Evolutionary conservation across 1,139 yeast species (phyloP).

Genomic region (Geotrichum citri-aurantii): DNA sequence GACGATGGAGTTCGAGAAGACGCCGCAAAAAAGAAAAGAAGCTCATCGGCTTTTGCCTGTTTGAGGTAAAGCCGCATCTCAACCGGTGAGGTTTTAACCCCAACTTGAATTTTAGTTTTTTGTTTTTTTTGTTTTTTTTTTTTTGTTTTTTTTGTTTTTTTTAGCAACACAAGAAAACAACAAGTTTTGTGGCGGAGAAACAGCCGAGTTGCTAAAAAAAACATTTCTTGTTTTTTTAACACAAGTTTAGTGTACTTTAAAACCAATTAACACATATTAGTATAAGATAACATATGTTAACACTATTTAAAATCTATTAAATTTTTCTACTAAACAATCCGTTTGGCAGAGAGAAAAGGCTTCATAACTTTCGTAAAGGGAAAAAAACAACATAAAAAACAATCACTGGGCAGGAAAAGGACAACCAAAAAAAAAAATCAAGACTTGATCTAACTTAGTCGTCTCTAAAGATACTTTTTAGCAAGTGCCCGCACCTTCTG

Average conservation of each 20-base stretch:
- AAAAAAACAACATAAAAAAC: neutral
- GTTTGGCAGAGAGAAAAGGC: neutral
- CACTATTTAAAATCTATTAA: neutral
- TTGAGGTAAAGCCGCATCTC: neutral
- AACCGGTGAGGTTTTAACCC: neutral
- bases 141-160: too few species aligned
- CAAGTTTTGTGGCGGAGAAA: neutral
- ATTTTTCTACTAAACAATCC: neutral
- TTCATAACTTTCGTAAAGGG: neutral
- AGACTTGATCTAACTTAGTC: neutral
- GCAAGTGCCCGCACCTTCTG: conserved; percentile 65
- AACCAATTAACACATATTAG: neutral
- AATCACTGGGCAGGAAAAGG: neutral
- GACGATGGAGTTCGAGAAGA: neutral
- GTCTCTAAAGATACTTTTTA: conserved; percentile 57
- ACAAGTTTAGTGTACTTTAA: neutral
- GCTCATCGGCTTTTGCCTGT: neutral
- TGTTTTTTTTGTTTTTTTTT: too few species aligned
- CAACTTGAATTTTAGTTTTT: neutral
- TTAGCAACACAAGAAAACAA: too few species aligned
- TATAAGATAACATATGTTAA: too few species aligned
- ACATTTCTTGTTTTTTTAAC: neutral
- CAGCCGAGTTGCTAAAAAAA: too few species aligned
- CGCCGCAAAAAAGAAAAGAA: neutral
- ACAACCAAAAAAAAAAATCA: too few species aligned